Conservation (phyloP, 2,329 filamentous ascomycete genomes). For the Pseudohalonectria lignicola region DNA sequence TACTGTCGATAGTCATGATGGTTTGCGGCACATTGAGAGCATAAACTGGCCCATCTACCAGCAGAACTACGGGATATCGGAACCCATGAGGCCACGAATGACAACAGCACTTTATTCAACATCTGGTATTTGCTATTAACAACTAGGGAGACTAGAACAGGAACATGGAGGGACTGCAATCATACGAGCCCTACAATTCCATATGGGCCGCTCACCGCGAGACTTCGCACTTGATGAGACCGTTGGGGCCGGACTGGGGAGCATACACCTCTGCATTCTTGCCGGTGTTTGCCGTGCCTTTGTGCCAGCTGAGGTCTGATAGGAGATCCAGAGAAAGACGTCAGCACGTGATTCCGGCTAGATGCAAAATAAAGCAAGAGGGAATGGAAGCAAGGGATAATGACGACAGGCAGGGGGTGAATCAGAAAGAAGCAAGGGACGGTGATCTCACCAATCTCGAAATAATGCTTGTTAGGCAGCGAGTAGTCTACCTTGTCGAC, state of each 20-base stretch:
- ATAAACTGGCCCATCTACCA: no score
- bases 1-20: no score
- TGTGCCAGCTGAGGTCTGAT: conserved; percentile 84
- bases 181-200: no score
- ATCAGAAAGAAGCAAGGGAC: background rate
- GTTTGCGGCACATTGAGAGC: no score
- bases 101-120: no score
- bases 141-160: no score
- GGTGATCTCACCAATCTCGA: conserved; percentile 60
- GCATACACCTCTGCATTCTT: conserved; percentile 92
- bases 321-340: conserved; percentile 20
- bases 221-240: conserved; percentile 90
- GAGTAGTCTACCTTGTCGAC: conserved; percentile 68
- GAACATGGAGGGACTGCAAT: no score
- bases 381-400: no score
- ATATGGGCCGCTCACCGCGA: no score
- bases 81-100: no score
- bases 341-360: background rate
- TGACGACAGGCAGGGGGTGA: background rate
- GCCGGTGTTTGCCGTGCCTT: conserved; percentile 88
- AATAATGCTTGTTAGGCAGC: conserved; percentile 97
- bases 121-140: no score
- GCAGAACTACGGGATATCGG: no score
- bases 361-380: background rate
- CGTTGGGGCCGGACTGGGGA: conserved; percentile 86